Evolutionary conservation across 1,284 basidiomycete genomes (phyloP), one percentile per base, ranked within the genome.

Genomic region (Omphalotus olearius): DNA sequence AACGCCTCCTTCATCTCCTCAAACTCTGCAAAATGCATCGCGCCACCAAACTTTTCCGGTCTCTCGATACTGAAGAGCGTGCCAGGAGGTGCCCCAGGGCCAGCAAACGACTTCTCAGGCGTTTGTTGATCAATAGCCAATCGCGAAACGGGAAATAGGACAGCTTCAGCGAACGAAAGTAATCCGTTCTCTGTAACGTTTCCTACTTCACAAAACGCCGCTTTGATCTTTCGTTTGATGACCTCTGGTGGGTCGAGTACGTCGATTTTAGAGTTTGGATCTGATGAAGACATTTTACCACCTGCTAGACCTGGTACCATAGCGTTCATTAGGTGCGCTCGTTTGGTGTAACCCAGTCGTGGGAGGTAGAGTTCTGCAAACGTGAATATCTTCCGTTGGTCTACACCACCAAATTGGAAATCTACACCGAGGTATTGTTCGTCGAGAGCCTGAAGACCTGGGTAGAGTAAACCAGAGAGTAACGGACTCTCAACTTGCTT

Each of bases 341-440:
- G 91, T 72, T 98, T 98, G 47, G 76, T 74, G 74, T 98, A 99
- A 23, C 97, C 96, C 18, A 99, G 79, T 56, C 85, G 82, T 2
- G 96, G 97, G 49, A 99, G 85, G 78, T 93, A 94, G 63, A 90
- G 83, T 64, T 98, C 95, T 7, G 97, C 96, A 66, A 96, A 96
- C 30, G 93, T 98, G 72, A 99, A 99, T 69, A 99, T 99, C 75
- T 99, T 99, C 53, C 97, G 87, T 91, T 97, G 96, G 66, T 99
- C 97, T 6, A 95, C 86, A 56, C 97, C 96, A 26, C 97, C 97
- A 59, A 99, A 99, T 68, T 99, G 97, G 74, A 99, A 96, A 68
- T 99, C 94, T 20, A 92, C 90, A 16, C 80, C 91, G 20, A 99
- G 81, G 77, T 98, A 98, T 72, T 99, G 85, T 70, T 99, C 97